Evolutionary conservation across 352 stramenopile species (phyloP).

Genomic region (Globisporangium middletonii): DNA sequence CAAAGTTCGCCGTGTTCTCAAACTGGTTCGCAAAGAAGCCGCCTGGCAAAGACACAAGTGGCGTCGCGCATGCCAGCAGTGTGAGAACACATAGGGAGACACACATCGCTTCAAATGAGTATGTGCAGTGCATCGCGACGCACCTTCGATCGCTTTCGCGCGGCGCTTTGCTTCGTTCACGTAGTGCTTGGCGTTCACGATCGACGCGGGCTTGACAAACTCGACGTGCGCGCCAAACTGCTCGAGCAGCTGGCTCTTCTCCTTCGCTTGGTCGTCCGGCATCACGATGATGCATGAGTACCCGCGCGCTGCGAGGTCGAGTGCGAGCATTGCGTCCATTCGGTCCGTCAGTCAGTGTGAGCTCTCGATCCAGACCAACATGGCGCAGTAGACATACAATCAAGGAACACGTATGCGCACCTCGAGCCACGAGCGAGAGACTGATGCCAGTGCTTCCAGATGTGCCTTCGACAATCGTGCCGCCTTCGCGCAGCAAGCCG

Average conservation of each 20-base stretch:
- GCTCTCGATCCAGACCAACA: not conserved
- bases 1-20: constrained; percentile 95
- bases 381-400: not conserved
- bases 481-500: constrained; percentile 83
- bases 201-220: constrained; percentile 89
- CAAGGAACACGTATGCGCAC: constrained; percentile 17
- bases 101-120: too few species aligned
- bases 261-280: constrained; percentile 95
- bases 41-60: constrained; percentile 21
- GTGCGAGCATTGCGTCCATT: constrained; percentile 4
- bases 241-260: constrained; percentile 83
- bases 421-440: constrained; percentile 90
- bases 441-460: constrained; percentile 97
- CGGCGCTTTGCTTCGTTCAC: constrained; percentile 93
- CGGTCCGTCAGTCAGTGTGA: not conserved
- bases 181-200: constrained; percentile 97
- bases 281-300: constrained; percentile 96
- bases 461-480: constrained; percentile 96
- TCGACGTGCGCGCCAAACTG: constrained; percentile 86
- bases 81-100: not conserved
- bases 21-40: constrained; percentile 98
- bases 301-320: constrained; percentile 56
- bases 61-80: not conserved
- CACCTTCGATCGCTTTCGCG: constrained; percentile 76
- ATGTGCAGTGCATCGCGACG: not conserved